Evolutionary conservation across 805 yeast species (phyloP).

Genomic region (Monosporozyma aerobia): DNA sequence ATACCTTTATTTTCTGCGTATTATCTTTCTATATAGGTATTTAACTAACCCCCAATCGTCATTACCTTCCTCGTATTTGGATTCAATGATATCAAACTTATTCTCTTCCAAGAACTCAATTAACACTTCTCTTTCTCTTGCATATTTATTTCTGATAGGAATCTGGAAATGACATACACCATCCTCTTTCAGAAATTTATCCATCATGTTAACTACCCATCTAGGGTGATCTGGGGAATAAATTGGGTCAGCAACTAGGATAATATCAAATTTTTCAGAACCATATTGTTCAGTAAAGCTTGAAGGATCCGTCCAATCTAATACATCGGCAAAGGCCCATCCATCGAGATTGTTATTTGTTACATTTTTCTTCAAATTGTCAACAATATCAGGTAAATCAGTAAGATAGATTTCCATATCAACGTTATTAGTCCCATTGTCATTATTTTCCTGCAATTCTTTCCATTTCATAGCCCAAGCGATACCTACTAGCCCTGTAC

Average conservation of each 20-base stretch:
- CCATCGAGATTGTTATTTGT: conserved; percentile 37
- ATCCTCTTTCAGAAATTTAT: conserved; percentile 37
- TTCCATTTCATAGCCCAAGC: conserved; percentile 35
- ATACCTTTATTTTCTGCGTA: conserved; percentile 9
- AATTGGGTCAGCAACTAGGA: conserved; percentile 80
- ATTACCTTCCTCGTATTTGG: conserved; percentile 48
- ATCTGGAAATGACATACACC: conserved; percentile 54
- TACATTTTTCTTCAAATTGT: conserved; percentile 55
- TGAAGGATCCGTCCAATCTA: conserved; percentile 72
- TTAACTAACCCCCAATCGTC: conserved; percentile 80
- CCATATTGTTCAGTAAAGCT: conserved; percentile 28
- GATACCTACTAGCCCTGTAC: conserved; percentile 88
- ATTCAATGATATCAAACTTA: conserved; percentile 23
- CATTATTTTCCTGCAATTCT: conserved; percentile 29
- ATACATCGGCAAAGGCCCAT: conserved; percentile 35
- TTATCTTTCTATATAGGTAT: conserved; percentile 37
- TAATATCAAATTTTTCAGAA: conserved; percentile 39
- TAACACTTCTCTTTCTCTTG: conserved; percentile 50
- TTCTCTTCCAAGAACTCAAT: conserved; percentile 44
- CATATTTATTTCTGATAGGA: conserved; percentile 63
- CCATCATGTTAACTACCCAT: conserved; percentile 57
- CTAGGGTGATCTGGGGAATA: conserved; percentile 76
- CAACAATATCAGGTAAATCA: conserved; percentile 69
- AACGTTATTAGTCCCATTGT: conserved; percentile 9
- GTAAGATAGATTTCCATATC: conserved; percentile 48